Conservation (phyloP, 495 filamentous ascomycete genomes). For the Penicillium alfredii region DNA sequence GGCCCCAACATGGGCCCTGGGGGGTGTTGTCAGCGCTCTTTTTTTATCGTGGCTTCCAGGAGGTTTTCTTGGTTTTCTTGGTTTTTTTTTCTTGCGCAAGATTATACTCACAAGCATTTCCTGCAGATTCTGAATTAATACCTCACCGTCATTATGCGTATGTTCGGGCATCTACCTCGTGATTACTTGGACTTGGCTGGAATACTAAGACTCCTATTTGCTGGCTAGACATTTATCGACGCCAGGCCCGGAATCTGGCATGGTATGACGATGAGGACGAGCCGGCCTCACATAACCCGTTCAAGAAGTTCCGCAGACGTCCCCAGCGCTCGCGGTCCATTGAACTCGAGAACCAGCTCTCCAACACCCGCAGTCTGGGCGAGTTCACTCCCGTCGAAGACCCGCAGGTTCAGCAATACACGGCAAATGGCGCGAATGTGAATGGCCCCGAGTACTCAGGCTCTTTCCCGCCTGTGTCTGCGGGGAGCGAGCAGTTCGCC, state of each 20-base stretch:
- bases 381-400: conserved; percentile 26
- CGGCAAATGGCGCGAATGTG: conserved; percentile 26
- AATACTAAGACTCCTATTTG: too few relatives aligned
- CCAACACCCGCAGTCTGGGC: conserved; percentile 16
- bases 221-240: conserved; percentile 41
- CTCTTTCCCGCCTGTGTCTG: conserved; percentile 26
- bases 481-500: conserved; percentile 23
- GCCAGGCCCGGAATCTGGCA: conserved; percentile 38
- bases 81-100: too few relatives aligned
- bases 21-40: too few relatives aligned
- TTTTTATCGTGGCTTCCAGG: too few relatives aligned
- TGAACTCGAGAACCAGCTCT: conserved; percentile 25
- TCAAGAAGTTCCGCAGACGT: conserved; percentile 36
- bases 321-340: conserved; percentile 28
- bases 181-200: not conserved
- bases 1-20: too few relatives aligned
- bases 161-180: not conserved
- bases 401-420: conserved; percentile 20
- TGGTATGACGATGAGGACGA: conserved; percentile 45
- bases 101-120: too few relatives aligned
- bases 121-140: too few relatives aligned
- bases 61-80: too few relatives aligned
- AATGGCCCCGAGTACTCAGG: conserved; percentile 21
- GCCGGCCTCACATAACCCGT: conserved; percentile 42
- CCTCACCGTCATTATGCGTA: conserved; percentile 1